A percentile compares a stretch with the other conserved stretches of the same genome.
These are phyloP conservation scores for Rhipidocladum racemiflorum DNA, from an alignment of 176 grass and related monocot species.

Conservation along the genomic window DNA sequence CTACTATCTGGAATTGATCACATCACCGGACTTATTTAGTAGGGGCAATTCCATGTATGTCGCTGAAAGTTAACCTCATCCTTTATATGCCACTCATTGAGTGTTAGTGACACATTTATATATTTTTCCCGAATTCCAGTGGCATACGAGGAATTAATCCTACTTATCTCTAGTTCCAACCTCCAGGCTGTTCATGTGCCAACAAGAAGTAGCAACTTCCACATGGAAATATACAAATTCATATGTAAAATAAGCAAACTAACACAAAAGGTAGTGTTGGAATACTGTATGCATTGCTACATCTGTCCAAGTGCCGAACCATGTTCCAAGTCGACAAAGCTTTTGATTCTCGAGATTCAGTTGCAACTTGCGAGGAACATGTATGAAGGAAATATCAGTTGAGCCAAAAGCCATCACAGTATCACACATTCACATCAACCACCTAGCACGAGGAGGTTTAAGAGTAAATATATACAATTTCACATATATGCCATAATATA, in stretches of 20 bases:
- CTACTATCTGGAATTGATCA: neutral
- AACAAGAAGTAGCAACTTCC: neutral
- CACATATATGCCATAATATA: conserved; percentile 3
- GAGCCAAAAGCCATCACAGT: neutral
- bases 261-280: neutral
- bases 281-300: neutral
- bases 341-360: neutral
- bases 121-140: too few species aligned
- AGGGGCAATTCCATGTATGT: too few species aligned
- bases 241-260: neutral
- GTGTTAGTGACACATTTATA: too few species aligned
- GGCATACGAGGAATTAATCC: too few species aligned
- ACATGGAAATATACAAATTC: neutral
- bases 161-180: neutral
- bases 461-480: conserved; percentile 22
- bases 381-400: neutral
- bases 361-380: neutral
- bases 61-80: too few species aligned
- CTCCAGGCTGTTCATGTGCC: neutral
- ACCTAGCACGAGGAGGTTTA: neutral
- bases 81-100: too few species aligned
- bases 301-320: neutral
- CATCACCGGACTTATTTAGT: neutral
- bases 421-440: conserved; percentile 15
- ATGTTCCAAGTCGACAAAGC: neutral